phyloP scores from a whole-genome alignment of 805 yeast species.

The Cyberlindnera veronae region DNA sequence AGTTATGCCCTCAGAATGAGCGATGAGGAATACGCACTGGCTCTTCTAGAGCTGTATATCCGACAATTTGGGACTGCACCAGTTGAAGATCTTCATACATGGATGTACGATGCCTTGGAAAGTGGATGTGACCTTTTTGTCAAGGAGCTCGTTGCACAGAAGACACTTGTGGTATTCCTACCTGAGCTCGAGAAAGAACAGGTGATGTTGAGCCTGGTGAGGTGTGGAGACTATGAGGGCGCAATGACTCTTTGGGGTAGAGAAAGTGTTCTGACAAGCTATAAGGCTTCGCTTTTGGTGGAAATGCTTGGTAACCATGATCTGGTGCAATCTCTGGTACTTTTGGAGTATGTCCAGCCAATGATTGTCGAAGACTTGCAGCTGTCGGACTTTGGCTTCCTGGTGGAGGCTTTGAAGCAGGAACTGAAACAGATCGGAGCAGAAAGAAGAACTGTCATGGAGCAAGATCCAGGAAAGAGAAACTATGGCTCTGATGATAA shows the following conservation, averaged over 20 bases:
- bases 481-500: conserved; percentile 3
- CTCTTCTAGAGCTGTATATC: conserved; percentile 5
- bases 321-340: background rate
- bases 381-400: conserved; percentile 14
- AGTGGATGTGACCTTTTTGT: background rate
- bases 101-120: conserved; percentile 4
- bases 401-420: conserved; percentile 4
- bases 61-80: conserved; percentile 2
- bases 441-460: conserved; percentile 5
- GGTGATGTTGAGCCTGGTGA: background rate
- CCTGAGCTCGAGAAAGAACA: background rate
- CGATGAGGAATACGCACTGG: conserved; percentile 5
- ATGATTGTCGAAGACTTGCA: background rate
- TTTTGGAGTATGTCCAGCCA: conserved; percentile 2
- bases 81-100: conserved; percentile 9
- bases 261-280: background rate
- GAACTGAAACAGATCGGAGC: conserved; percentile 8
- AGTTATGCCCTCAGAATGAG: background rate
- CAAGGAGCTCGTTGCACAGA: background rate
- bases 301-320: background rate
- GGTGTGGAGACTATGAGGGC: background rate
- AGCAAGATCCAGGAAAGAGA: background rate
- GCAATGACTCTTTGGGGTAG: conserved; percentile 3
- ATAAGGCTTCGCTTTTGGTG: conserved; percentile 1
- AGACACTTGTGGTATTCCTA: background rate